phyloP scores from a whole-genome alignment of 2,329 filamentous ascomycete species.

The Sarocladium oryzae region DNA sequence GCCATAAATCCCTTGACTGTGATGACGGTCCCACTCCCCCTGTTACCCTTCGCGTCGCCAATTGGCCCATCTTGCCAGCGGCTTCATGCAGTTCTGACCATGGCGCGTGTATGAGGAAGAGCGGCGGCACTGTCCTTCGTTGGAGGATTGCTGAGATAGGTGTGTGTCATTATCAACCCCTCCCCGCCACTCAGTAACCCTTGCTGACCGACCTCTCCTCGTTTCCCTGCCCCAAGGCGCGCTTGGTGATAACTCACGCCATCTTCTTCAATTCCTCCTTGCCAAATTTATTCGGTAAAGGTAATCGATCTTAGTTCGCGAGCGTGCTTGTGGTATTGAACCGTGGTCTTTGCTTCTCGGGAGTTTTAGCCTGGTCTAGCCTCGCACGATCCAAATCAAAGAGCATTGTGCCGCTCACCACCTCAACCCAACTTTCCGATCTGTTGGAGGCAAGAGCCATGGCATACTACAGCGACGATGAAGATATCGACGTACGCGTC shows the following conservation, averaged over 20 bases:
- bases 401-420: too few relatives aligned
- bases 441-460: constrained; percentile 16
- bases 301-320: not conserved
- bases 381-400: too few relatives aligned
- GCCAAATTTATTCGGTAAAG: not conserved
- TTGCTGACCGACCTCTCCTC: constrained; percentile 1
- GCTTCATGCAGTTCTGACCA: constrained; percentile 8
- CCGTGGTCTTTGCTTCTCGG: too few relatives aligned
- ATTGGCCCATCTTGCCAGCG: not conserved
- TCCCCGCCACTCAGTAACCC: constrained; percentile 4
- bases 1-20: constrained; percentile 3
- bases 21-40: constrained; percentile 5
- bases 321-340: too few relatives aligned
- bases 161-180: constrained; percentile 4
- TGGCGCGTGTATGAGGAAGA: not conserved
- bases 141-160: not conserved
- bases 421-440: not conserved
- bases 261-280: not conserved
- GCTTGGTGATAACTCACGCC: not conserved
- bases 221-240: not conserved
- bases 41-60: not conserved
- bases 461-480: constrained; percentile 44
- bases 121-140: not conserved
- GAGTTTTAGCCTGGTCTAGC: too few relatives aligned
- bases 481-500: constrained; percentile 48